phyloP scores from a whole-genome alignment of 176 grass and related monocot genomes.

The Hordeum vulgare region MorexV3_pseudomolecules_assembly NC_058522.1:433117789-433118288 shows the following conservation, averaged over 20 bases:
- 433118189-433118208: constrained; percentile 69
- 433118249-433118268: constrained; percentile 80
- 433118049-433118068: neutral
- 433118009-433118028: neutral
- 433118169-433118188: constrained; percentile 87
- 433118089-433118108: neutral
- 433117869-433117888: constrained; percentile 55
- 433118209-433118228: constrained; percentile 67
- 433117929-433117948: constrained; percentile 78
- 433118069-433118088: neutral
- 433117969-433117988: constrained; percentile 82
- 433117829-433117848: constrained; percentile 81
- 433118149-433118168: constrained; percentile 85
- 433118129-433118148: constrained; percentile 59
- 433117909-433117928: constrained; percentile 78
- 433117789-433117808: constrained; percentile 77
- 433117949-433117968: constrained; percentile 63
- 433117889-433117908: constrained; percentile 81
- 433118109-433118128: neutral
- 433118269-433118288: constrained; percentile 12
- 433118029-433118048: neutral
- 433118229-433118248: constrained; percentile 86
- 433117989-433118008: neutral
- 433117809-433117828: constrained; percentile 77
- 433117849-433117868: constrained; percentile 56